phyloP scores from a whole-genome alignment of 1,139 yeast genomes.

The Kodamaea alishanica region DNA sequence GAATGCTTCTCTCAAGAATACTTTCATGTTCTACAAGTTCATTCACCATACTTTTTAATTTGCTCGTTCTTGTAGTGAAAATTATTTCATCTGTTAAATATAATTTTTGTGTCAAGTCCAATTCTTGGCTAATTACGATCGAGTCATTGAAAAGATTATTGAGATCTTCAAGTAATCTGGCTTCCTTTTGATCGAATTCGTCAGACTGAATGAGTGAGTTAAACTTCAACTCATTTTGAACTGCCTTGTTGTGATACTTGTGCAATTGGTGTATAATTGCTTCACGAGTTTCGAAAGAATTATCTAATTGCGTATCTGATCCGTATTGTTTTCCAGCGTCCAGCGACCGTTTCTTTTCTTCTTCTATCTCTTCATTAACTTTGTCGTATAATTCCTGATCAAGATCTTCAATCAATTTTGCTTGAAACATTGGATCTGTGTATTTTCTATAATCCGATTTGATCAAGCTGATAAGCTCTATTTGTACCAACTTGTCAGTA shows the following conservation, averaged over 20 bases:
- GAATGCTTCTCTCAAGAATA: no score
- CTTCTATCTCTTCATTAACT: constrained; percentile 29
- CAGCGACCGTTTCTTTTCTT: constrained; percentile 17
- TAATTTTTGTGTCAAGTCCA: constrained; percentile 17
- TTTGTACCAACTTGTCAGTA: constrained; percentile 22
- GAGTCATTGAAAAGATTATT: constrained; percentile 21
- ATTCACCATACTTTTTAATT: constrained; percentile 39
- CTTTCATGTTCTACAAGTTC: constrained; percentile 14
- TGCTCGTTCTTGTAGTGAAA: constrained; percentile 24
- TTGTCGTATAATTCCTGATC: constrained; percentile 32
- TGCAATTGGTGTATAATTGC: constrained; percentile 15
- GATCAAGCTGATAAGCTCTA: constrained; percentile 38
- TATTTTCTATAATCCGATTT: constrained; percentile 46
- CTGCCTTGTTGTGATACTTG: constrained; percentile 12
- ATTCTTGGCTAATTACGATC: constrained; percentile 22
- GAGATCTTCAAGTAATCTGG: constrained; percentile 22
- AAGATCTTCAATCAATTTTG: constrained; percentile 33
- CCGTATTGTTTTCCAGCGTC: constrained; percentile 1
- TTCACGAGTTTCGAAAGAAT: constrained; percentile 2
- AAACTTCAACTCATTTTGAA: constrained; percentile 7
- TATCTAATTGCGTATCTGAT: neutral
- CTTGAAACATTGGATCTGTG: constrained; percentile 19
- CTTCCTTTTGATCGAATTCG: constrained; percentile 19
- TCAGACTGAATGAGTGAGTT: constrained; percentile 4
- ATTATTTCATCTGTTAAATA: constrained; percentile 28